phyloP scores from a whole-genome alignment of 78 protist species.

The Dictyostelium intermedium region DNA sequence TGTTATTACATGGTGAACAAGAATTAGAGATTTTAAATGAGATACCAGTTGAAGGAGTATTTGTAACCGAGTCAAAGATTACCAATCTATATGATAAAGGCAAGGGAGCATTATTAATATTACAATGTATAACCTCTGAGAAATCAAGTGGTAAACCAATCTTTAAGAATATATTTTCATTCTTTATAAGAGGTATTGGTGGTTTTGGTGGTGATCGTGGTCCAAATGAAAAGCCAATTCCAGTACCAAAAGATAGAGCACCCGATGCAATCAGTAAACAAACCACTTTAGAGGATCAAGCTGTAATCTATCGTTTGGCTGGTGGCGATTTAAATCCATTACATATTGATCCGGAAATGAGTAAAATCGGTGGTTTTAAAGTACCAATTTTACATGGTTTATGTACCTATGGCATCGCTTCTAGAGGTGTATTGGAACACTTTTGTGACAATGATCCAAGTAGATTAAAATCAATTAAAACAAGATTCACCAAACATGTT shows the following conservation, averaged over 20 bases:
- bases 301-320: constrained; percentile 43
- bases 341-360: constrained; percentile 65
- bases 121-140: constrained; percentile 35
- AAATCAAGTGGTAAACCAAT: constrained; percentile 16
- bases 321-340: constrained; percentile 78
- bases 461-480: constrained; percentile 27
- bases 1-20: constrained; percentile 77
- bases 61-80: constrained; percentile 44
- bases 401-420: constrained; percentile 66
- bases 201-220: constrained; percentile 44
- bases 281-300: constrained; percentile 49
- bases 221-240: constrained; percentile 16
- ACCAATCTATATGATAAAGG: constrained; percentile 52
- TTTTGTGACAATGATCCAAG: constrained; percentile 63
- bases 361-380: constrained; percentile 45
- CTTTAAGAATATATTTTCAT: constrained; percentile 48
- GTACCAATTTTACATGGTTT: constrained; percentile 76
- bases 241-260: background rate
- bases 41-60: constrained; percentile 33
- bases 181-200: constrained; percentile 72
- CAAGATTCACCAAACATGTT: constrained; percentile 47
- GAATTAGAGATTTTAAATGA: constrained; percentile 21
- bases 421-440: constrained; percentile 42
- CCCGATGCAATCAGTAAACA: constrained; percentile 28
- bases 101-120: constrained; percentile 54